Percentiles rank a stretch among this genome's conserved stretches.
Evolutionary conservation across 352 stramenopile genomes (phyloP).

Genomic region (Thalassiosira pacifica): DNA sequence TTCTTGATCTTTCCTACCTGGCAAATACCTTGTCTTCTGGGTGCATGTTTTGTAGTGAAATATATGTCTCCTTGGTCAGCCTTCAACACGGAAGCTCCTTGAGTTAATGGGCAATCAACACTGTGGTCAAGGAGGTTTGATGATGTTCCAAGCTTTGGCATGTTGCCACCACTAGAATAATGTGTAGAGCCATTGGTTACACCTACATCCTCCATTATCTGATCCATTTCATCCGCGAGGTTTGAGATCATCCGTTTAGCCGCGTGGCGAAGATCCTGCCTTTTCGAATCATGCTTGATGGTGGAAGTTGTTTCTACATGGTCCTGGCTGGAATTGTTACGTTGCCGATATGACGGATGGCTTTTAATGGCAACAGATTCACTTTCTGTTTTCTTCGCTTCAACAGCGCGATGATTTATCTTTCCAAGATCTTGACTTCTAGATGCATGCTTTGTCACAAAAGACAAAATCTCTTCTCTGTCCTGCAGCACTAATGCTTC

Average conservation of each 20-base stretch:
- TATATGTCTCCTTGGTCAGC: slow-evolving; percentile 18
- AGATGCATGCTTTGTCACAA: background rate
- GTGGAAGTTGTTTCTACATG: background rate
- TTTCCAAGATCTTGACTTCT: slow-evolving; percentile 1
- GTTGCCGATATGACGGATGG: background rate
- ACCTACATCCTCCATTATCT: no score
- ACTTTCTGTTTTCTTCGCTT: background rate
- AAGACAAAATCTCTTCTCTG: no score
- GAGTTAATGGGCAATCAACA: background rate
- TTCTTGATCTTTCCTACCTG: background rate
- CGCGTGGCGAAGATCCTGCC: no score
- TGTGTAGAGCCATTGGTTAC: no score
- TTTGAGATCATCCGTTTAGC: no score
- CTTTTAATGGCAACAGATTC: background rate
- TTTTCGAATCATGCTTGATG: no score
- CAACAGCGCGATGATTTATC: background rate
- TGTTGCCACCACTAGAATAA: no score
- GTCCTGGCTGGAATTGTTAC: background rate
- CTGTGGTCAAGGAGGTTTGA: background rate
- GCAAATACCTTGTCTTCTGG: background rate
- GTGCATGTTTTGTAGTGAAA: slow-evolving; percentile 22
- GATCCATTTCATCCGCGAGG: no score
- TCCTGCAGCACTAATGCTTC: no score
- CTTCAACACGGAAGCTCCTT: background rate
- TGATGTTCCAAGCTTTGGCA: background rate